Base-by-base conservation (phyloP, 1,284 basidiomycete genomes). In the Mycosarcoma maydis region DNA sequence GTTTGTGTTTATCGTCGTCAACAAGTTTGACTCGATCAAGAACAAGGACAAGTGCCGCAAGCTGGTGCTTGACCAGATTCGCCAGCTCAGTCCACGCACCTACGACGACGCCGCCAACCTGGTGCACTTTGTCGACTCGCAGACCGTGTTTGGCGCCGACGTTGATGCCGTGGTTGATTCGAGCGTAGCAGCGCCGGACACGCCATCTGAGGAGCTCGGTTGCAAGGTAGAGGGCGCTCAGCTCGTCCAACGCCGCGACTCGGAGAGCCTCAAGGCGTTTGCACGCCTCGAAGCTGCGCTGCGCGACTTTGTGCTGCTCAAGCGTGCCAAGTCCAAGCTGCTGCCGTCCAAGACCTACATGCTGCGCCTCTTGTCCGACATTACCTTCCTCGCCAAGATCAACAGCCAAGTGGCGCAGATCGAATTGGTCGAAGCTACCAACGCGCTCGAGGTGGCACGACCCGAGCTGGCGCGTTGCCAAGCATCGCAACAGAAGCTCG, bases 1-100 rank as follows among this genome's bases (percentile, higher is more conserved):
- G 0, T 96, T 96, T 82, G 86, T 99, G 33, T 99, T 98, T 85
- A 91, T 98, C 77, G 96, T 98, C 43, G 95, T 98, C 80, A 98
- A 99, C 87, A 94, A 97, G 83, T 99, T 90, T 81, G 94, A 94
- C 78, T 90, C 92, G 80, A 97, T 98, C 83, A 87, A 88, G 79
- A 92, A 98, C 86, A 97, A 98, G 85, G 91, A 91, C 45, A 92
- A 93, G 83, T 98, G 95, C 84, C 88, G 89, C 76, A 87, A 91
- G 43, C 84, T 90, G 20, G 92, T 99, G 41, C 87, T 97, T 42
- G 94, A 98, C 64, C 95, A 98, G 84, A 93, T 99, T 85, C 90
- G 89, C 78, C 87, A 92, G 76, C 87, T 98, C 73, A 93, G 91
- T 76, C 95, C 96, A 10, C 85, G 88, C 54, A 98, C 96, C 0